Percentiles rank a stretch among this genome's conserved stretches.
These are phyloP conservation scores for Cladosporium austrohemisphaericum DNA, from an alignment of 2,329 filamentous ascomycete genomes.

Conservation along the genomic window DNA sequence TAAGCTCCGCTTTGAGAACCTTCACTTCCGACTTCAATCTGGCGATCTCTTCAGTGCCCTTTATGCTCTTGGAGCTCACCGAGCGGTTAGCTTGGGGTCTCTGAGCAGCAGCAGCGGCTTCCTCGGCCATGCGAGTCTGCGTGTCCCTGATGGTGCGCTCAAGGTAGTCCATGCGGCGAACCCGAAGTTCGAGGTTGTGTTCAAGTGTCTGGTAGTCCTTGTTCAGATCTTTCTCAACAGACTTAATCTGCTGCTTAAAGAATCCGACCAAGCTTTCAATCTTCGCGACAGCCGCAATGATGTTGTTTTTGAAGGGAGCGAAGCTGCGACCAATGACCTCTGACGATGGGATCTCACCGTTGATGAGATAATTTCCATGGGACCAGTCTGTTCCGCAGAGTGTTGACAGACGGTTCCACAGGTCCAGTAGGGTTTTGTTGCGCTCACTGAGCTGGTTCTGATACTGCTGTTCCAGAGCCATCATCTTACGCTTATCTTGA, in stretches of 20 bases:
- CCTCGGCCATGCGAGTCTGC: conserved; percentile 48
- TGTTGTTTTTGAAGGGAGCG: conserved; percentile 83
- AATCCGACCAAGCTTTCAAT: conserved; percentile 75
- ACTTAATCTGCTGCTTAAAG: conserved; percentile 76
- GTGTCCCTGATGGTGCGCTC: conserved; percentile 73
- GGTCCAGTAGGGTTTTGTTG: conserved; percentile 78
- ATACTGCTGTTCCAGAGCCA: conserved; percentile 71
- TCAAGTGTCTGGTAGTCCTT: conserved; percentile 88
- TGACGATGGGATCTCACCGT: conserved; percentile 77
- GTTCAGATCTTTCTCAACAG: conserved; percentile 83
- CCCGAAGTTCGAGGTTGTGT: conserved; percentile 70
- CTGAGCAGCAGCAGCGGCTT: conserved; percentile 33
- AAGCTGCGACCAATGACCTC: conserved; percentile 84
- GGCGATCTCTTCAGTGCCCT: conserved; percentile 51
- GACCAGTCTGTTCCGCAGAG: conserved; percentile 91
- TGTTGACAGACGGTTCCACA: conserved; percentile 84
- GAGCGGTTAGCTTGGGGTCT: conserved; percentile 30
- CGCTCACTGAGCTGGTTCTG: conserved; percentile 86
- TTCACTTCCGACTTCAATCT: conserved; percentile 60
- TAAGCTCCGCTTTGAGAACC: conserved; percentile 57
- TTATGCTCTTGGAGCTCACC: conserved; percentile 37
- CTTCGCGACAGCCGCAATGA: conserved; percentile 79
- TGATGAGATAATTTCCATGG: conserved; percentile 82
- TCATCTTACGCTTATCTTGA: conserved; percentile 73
- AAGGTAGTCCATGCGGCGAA: conserved; percentile 81